Base-by-base conservation (phyloP, 768 basidiomycete genomes). In the Suillus occidentalis region DNA sequence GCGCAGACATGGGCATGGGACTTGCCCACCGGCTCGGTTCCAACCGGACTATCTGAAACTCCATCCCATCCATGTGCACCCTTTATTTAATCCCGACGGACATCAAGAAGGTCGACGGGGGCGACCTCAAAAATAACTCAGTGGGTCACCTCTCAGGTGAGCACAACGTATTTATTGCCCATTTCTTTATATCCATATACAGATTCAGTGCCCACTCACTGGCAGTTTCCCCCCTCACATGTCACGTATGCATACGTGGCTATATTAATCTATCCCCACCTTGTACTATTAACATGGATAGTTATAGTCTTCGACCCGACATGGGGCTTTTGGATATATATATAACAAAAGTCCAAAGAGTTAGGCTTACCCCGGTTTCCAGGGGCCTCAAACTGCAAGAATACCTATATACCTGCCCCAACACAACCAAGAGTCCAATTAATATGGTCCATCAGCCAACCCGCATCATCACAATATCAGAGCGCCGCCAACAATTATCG, bases 401-500 rank as follows among this genome's bases (percentile, higher is more conserved):
- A 55, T n/a, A n/a, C 31, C 28, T 52, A 22, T 52, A 52, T 52
- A 52, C 9, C 9, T 28, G 16, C 28, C 9, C 52, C 34, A 31
- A n/a, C n/a, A n/a, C n/a, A n/a, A n/a, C n/a, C n/a, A 20, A 36
- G 18, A 31, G 18, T 20, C 28, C 31, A 31, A 31, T 18, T 1
- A 31, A 31, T 53, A 3, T 36, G 0, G 12, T 13, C 31, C 20
- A 10, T 5, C 34, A 13, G 20, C 28, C 18, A 10, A 34, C 28
- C 9, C 52, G 52, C 18, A n/a, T 55, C 52, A 20, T 62, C 43
- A 64, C 63, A 64, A 62, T 16, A 64, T 49, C 37, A 63, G 14
- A 13, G 18, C 63, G 1, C 60, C 13, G 12, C 58, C 58, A 31
- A 39, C 18, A 28, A 59, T 12, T 18, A 64, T 8, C 34, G 22